Evolutionary conservation across 192 early-diverging fungal species (phyloP).

Genomic region (Lobosporangium transversale): DNA sequence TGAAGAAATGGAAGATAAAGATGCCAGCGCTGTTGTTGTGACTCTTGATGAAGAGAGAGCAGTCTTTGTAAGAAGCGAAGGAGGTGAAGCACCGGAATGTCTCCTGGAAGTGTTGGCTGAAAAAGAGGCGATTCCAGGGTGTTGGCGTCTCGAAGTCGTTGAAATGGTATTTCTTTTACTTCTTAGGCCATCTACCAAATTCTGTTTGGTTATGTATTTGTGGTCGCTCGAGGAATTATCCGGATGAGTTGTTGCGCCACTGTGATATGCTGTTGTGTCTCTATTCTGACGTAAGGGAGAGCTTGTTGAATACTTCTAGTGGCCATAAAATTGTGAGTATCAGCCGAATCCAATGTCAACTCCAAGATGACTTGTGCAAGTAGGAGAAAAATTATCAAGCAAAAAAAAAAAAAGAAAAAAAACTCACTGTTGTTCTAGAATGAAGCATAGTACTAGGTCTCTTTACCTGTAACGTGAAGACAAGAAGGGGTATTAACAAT

Average conservation of each 20-base stretch:
- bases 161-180: conserved; percentile 44
- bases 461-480: conserved; percentile 1
- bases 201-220: conserved; percentile 21
- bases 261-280: background rate
- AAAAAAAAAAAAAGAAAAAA: too few relatives aligned
- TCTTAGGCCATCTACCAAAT: conserved; percentile 23
- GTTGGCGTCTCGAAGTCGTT: conserved; percentile 17
- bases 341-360: too few relatives aligned
- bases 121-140: conserved; percentile 21
- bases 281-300: conserved; percentile 3
- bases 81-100: conserved; percentile 30
- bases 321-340: background rate
- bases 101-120: conserved; percentile 13
- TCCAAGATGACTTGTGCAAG: too few relatives aligned
- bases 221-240: conserved; percentile 21
- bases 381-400: too few relatives aligned
- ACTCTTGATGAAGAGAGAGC: conserved; percentile 14
- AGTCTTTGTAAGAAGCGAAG: conserved; percentile 10
- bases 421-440: background rate
- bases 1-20: conserved; percentile 38
- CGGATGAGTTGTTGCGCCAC: background rate
- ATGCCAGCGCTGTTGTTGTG: background rate
- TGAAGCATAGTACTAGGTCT: conserved; percentile 4
- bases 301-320: background rate
- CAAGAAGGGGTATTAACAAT: too few relatives aligned